Conservation (phyloP, 768 basidiomycete species). For the Boletus speciosus region DNA sequence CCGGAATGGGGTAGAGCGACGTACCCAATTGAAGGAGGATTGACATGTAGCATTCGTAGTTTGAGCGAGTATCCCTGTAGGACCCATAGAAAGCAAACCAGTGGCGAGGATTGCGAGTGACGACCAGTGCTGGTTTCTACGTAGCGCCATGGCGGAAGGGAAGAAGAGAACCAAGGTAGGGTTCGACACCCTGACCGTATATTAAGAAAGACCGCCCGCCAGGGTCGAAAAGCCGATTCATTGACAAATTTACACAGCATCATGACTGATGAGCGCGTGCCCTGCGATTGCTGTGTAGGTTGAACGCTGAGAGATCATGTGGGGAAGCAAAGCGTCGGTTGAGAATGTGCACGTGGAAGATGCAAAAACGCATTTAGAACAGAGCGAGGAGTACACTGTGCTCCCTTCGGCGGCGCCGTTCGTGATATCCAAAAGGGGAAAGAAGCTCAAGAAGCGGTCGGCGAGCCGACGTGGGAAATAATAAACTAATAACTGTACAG, state of each 20-base stretch:
- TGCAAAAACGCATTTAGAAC: not conserved
- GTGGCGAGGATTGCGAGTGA: constrained; percentile 16
- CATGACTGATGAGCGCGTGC: not conserved
- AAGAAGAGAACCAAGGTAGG: not conserved
- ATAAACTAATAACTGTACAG: constrained; percentile 36
- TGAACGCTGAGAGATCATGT: not conserved
- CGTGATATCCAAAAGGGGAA: not conserved
- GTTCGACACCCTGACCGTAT: not conserved
- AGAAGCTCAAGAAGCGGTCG: not conserved
- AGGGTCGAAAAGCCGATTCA: constrained; percentile 2
- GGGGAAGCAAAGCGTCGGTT: not conserved
- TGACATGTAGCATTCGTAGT: constrained; percentile 21
- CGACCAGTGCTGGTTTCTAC: constrained; percentile 4
- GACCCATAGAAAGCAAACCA: constrained; percentile 18
- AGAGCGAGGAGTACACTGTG: not conserved
- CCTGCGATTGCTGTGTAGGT: not conserved
- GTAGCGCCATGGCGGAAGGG: constrained; percentile 9
- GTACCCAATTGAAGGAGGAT: constrained; percentile 26
- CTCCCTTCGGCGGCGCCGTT: not conserved
- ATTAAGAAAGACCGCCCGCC: not conserved
- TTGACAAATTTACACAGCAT: constrained; percentile 11
- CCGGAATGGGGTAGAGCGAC: not conserved
- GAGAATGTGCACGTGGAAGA: not conserved
- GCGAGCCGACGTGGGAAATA: constrained; percentile 18
- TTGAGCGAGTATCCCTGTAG: constrained; percentile 20